phyloP scores from a whole-genome alignment of 495 filamentous ascomycete genomes.

The Aspergillus baeticus region DNA sequence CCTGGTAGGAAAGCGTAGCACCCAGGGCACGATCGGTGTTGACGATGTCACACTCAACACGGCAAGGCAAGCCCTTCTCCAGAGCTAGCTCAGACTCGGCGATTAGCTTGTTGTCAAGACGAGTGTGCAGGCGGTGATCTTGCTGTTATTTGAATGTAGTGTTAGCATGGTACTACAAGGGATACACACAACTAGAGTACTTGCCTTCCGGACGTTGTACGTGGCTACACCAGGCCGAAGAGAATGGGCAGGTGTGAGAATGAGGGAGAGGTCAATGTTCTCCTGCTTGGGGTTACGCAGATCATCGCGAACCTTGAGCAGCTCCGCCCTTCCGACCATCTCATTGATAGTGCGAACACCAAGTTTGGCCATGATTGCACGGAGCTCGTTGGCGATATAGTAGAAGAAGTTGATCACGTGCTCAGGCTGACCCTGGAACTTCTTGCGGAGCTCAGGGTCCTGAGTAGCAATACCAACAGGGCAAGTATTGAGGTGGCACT shows the following conservation, averaged over 20 bases:
- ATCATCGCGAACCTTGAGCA: constrained; percentile 85
- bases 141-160: constrained; percentile 55
- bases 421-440: constrained; percentile 92
- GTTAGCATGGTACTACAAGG: too few species aligned
- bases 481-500: constrained; percentile 74
- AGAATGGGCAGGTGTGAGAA: constrained; percentile 93
- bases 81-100: constrained; percentile 95
- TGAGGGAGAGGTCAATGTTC: constrained; percentile 92
- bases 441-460: constrained; percentile 90
- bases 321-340: constrained; percentile 94
- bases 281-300: constrained; percentile 84
- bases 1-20: constrained; percentile 93
- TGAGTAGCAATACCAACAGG: constrained; percentile 97
- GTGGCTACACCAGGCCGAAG: constrained; percentile 95
- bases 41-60: constrained; percentile 97
- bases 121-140: constrained; percentile 89
- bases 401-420: constrained; percentile 99
- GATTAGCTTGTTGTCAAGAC: constrained; percentile 98
- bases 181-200: too few species aligned
- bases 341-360: constrained; percentile 96
- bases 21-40: constrained; percentile 97
- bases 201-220: constrained; percentile 99
- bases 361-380: constrained; percentile 96
- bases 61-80: constrained; percentile 91
- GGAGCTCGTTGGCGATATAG: constrained; percentile 95